Evolutionary conservation across 805 yeast genomes (phyloP).

Genomic region (Saturnispora diversa): DNA sequence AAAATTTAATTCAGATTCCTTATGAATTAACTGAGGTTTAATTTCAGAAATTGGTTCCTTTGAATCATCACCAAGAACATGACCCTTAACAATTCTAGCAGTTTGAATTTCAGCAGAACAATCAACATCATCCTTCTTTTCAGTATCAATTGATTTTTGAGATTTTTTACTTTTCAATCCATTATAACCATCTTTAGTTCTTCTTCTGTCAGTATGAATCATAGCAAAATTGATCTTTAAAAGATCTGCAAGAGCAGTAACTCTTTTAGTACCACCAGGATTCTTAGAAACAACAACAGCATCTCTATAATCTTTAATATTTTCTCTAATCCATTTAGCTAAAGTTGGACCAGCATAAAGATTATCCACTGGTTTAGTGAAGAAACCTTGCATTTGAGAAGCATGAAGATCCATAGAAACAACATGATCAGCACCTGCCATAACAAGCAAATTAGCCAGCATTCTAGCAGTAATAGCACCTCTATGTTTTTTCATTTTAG

Average conservation of each 20-base stretch:
- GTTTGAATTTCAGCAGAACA: constrained; percentile 81
- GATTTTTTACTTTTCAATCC: constrained; percentile 34
- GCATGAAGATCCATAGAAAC: constrained; percentile 96
- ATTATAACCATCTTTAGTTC: constrained; percentile 58
- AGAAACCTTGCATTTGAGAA: constrained; percentile 98
- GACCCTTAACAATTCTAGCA: constrained; percentile 94
- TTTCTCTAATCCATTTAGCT: constrained; percentile 91
- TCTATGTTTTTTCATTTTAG: constrained; percentile 97
- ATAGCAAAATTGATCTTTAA: constrained; percentile 94
- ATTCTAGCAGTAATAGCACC: constrained; percentile 98
- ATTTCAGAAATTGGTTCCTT: constrained; percentile 7
- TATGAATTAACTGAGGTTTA: constrained; percentile 19
- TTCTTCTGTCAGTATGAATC: constrained; percentile 97
- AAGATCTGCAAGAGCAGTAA: constrained; percentile 95
- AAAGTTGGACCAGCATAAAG: constrained; percentile 93
- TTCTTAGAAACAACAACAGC: constrained; percentile 98
- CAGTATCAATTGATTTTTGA: constrained; percentile 32
- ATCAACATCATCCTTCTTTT: constrained; percentile 51
- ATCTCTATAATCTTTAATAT: constrained; percentile 73
- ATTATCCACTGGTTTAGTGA: constrained; percentile 94
- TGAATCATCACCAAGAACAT: constrained; percentile 77
- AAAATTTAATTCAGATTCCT: constrained; percentile 31
- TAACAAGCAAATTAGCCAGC: constrained; percentile 88
- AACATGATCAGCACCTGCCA: constrained; percentile 99
- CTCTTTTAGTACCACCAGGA: constrained; percentile 98